These are phyloP conservation scores for Diaporthe aspalathi DNA, from an alignment of 2,329 filamentous ascomycete genomes.

Conservation along the genomic window DNA sequence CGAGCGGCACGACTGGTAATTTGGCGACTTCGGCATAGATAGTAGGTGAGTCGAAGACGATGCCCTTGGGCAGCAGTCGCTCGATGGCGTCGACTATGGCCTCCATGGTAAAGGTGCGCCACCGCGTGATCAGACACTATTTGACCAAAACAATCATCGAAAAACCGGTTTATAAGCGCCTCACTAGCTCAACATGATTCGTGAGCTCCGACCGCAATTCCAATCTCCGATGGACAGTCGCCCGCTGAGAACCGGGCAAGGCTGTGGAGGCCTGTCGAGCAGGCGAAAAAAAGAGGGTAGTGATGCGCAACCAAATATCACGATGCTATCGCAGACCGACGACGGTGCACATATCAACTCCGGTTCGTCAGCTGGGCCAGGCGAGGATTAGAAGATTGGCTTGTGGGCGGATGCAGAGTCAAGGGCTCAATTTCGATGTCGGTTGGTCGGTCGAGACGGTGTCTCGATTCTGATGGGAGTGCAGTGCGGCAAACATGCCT, in stretches of 20 bases:
- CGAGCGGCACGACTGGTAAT: conserved; percentile 60
- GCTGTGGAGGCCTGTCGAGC: background rate
- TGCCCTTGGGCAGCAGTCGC: conserved; percentile 67
- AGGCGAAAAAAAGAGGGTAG: background rate
- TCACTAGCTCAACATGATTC: conserved; percentile 33
- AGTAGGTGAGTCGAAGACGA: conserved; percentile 64
- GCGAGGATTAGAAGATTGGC: background rate
- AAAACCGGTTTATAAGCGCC: conserved; percentile 8
- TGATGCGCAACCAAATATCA: background rate
- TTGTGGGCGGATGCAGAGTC: background rate
- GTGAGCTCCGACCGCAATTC: conserved; percentile 12
- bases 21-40: conserved; percentile 67
- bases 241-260: background rate
- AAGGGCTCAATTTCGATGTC: conserved; percentile 19
- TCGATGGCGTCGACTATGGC: conserved; percentile 46
- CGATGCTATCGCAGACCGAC: background rate
- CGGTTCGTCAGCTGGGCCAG: background rate
- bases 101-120: conserved; percentile 30
- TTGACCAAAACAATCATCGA: conserved; percentile 29
- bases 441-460: conserved; percentile 17
- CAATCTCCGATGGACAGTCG: background rate
- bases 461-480: conserved; percentile 20
- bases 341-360: conserved; percentile 14
- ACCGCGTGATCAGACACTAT: conserved; percentile 14
- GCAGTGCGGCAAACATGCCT: conserved; percentile 36